Evolutionary conservation across 1,139 yeast genomes (phyloP).

Genomic region (Geotrichum siamense): DNA sequence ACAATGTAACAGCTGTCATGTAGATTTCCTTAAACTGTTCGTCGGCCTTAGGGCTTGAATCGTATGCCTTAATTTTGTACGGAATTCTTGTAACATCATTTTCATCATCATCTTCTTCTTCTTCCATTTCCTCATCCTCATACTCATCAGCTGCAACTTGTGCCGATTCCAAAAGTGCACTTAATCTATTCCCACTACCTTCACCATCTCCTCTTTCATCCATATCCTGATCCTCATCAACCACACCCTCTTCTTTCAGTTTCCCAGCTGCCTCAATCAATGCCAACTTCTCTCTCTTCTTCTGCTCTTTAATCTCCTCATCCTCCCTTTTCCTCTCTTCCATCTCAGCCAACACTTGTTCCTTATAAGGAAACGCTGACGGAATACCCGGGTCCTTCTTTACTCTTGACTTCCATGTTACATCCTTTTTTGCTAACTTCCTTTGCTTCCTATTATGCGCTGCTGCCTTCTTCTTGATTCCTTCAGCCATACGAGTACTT

Average conservation of each 20-base stretch:
- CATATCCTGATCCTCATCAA: constrained; percentile 30
- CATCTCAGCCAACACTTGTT: constrained; percentile 68
- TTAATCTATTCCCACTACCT: constrained; percentile 46
- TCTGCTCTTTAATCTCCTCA: constrained; percentile 23
- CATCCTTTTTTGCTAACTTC: constrained; percentile 77
- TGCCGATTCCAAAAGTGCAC: constrained; percentile 85
- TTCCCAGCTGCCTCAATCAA: constrained; percentile 25
- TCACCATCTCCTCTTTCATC: constrained; percentile 29
- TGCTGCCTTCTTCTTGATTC: constrained; percentile 89
- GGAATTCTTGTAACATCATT: constrained; percentile 20
- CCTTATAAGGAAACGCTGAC: constrained; percentile 88
- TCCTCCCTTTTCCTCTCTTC: constrained; percentile 60
- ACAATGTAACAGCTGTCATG: constrained; percentile 82
- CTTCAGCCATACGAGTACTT: constrained; percentile 90
- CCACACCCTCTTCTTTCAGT: background rate
- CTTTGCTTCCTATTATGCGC: constrained; percentile 84
- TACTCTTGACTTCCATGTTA: constrained; percentile 82
- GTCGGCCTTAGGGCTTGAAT: constrained; percentile 61
- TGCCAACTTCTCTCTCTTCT: constrained; percentile 13
- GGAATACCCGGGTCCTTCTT: constrained; percentile 94
- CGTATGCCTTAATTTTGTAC: constrained; percentile 13
- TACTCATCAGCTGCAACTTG: constrained; percentile 68
- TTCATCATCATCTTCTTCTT: constrained; percentile 29
- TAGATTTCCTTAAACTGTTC: constrained; percentile 59
- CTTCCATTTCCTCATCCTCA: constrained; percentile 40